Evolutionary conservation across 192 early-diverging fungal genomes (phyloP), one percentile per base, ranked within the genome.

Genomic region (Backusella liffmaniae): DNA sequence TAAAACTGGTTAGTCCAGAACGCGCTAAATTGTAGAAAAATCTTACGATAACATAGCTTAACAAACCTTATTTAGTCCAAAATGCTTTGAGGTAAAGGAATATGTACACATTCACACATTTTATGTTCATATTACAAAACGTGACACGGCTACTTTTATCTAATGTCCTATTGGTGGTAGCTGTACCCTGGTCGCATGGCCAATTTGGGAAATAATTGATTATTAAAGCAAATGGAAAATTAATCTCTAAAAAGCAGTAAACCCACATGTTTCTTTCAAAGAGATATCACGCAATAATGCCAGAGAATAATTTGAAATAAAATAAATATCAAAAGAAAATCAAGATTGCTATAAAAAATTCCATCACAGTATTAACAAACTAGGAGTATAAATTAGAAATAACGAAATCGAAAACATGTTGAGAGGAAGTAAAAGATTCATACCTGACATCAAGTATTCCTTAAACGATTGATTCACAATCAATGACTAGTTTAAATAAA

Each of bases 191-290:
- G 56, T 12, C 56, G 56, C 56, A 62, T 62, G 56, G 26, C 56
- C 56, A 62, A 29, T 62, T 62, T 29, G 56, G 56, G 56, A 62
- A 62, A 62, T 62, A 62, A 62, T 62, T 62, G 21, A 29, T 62
- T 62, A 62, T 62, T 62, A 62, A 62, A 62, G 56, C 56, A 62
- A 62, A 62, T 62, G 10, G 21, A 21, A 62, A 62, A 26, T 62
- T 62, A 29, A 26, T 9, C 56, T 62, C 23, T 62, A 26, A 62
- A 59, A 59, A 59, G 53, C 23, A 62, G 56, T 62, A 13, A 62
- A 6, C n/a, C 56, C 56, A 62, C 56, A 62, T 62, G 56, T 29
- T 9, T 29, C 23, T 62, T 29, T 62, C 3, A 3, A 62, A 29
- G 26, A 21, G 26, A 29, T 29, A 62, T 62, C 56, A 62, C 12